Evolutionary conservation across 805 yeast species (phyloP).

Genomic region (Peterozyma xylosa): DNA sequence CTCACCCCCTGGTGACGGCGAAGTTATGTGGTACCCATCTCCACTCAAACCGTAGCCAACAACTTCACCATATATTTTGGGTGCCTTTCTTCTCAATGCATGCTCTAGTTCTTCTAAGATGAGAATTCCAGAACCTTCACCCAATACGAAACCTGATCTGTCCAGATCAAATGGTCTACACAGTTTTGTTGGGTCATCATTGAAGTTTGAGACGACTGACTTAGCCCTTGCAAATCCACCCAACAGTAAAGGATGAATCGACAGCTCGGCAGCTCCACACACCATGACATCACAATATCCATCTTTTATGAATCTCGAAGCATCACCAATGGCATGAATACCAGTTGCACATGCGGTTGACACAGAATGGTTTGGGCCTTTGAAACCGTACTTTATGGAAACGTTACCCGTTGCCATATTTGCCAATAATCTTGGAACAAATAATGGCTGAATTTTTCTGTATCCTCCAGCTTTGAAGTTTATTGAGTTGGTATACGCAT

Average conservation of each 20-base stretch:
- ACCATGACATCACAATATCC: constrained; percentile 83
- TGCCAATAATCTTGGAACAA: constrained; percentile 74
- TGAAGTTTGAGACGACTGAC: constrained; percentile 59
- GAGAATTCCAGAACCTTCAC: constrained; percentile 88
- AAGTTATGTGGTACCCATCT: constrained; percentile 89
- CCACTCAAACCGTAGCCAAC: constrained; percentile 87
- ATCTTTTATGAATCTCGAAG: constrained; percentile 66
- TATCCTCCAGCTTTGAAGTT: constrained; percentile 44
- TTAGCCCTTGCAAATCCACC: constrained; percentile 91
- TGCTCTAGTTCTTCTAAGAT: constrained; percentile 72
- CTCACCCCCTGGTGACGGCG: constrained; percentile 74
- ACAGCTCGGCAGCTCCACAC: constrained; percentile 92
- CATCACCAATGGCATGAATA: constrained; percentile 89
- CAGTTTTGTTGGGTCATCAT: constrained; percentile 55
- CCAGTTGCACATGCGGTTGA: constrained; percentile 99
- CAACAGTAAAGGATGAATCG: constrained; percentile 77
- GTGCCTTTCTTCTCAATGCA: constrained; percentile 55
- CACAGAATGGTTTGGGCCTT: constrained; percentile 84
- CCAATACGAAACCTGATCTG: constrained; percentile 82
- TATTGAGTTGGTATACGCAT: constrained; percentile 56
- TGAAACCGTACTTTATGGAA: constrained; percentile 66
- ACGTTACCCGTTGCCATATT: constrained; percentile 96
- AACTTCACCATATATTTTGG: constrained; percentile 70
- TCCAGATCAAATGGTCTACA: constrained; percentile 81
- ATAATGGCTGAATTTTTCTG: constrained; percentile 73